Evolutionary conservation across 1,139 yeast species (phyloP), one percentile per base, ranked within the genome.

Genomic region (Pichia sp.): DNA sequence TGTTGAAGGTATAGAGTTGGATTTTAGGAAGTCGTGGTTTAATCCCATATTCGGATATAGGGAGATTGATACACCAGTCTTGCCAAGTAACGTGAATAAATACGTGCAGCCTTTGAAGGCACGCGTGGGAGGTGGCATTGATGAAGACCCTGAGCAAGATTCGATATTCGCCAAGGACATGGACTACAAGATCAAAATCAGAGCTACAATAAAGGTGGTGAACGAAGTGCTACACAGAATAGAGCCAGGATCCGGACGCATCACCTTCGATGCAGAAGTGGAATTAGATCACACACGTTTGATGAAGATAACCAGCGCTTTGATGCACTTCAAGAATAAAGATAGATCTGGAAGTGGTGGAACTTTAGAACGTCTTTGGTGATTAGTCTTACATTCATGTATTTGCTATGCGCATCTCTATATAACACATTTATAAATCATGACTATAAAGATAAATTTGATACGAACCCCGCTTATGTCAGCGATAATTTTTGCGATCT

Each of bases 281-380:
- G 69, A 67, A 47, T 65, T 67, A 31, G 71, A 68, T 54, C 71
- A 67, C 48, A 67, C 69, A 5, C 64, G 65, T 53, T 60, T 67
- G 10, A 60, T 67, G 42, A 66, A 65, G 50, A 59, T 67, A 10
- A 59, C 59, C 4, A 59, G 59, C 41, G 65, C 65, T 32, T 49
- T 64, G 11, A 55, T 67, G 46, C 62, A 65, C 8, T 67, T 59
- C 44, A 59, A 43, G 26, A 59, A 59, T 41, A 56, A 52, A 42
- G 53, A 57, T 34, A 51, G 52, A 8, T 49, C 59, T 16, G 61
- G 61, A 8, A 54, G 59, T 50, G 61, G 61, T 15, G 61, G 61
- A 26, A 59, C 61, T 8, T 38, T 59, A 11, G 66, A 64, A 51
- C 62, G 62, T 50, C 61, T 67, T 8, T 63, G 69, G 68, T 67